Evolutionary conservation across 805 yeast species (phyloP).

Genomic region (Wickerhamiella nectarea): DNA sequence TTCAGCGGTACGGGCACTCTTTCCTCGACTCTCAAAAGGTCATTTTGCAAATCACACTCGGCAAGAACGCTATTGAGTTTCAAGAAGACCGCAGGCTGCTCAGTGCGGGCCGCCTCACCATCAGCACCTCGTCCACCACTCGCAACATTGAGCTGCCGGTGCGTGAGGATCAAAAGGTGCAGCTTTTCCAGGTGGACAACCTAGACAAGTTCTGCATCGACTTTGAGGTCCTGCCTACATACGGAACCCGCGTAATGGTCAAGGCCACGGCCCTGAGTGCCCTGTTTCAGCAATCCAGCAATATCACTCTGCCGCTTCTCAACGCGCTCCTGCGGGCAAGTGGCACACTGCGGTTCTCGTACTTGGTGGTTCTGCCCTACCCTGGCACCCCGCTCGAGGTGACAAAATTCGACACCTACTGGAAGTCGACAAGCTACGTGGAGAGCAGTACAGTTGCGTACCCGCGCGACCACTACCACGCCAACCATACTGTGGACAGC

Average conservation of each 20-base stretch:
- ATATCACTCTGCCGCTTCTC: conserved; percentile 51
- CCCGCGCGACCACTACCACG: conserved; percentile 12
- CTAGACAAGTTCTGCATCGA: conserved; percentile 64
- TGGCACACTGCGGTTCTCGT: conserved; percentile 66
- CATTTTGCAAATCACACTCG: conserved; percentile 51
- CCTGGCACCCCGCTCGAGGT: conserved; percentile 73
- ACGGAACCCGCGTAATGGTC: conserved; percentile 85
- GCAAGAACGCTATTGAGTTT: conserved; percentile 31
- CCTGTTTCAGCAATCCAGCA: conserved; percentile 29
- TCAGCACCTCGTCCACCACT: conserved; percentile 62
- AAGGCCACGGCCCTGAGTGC: conserved; percentile 68
- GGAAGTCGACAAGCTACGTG: conserved; percentile 74
- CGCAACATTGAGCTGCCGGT: conserved; percentile 72
- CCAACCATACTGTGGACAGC: conserved; percentile 26
- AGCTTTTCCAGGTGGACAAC: conserved; percentile 73
- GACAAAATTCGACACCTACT: conserved; percentile 85
- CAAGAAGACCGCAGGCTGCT: conserved; percentile 29
- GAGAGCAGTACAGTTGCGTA: conserved; percentile 14
- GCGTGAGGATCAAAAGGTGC: conserved; percentile 48
- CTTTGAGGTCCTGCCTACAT: conserved; percentile 84
- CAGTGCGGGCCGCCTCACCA: conserved; percentile 50
- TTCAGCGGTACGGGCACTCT: conserved; percentile 89
- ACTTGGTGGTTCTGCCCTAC: conserved; percentile 80
- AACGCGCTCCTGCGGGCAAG: conserved; percentile 70
- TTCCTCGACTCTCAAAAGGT: conserved; percentile 75